Evolutionary conservation across 352 stramenopile genomes (phyloP).

Genomic region (Pythium apleroticum): DNA sequence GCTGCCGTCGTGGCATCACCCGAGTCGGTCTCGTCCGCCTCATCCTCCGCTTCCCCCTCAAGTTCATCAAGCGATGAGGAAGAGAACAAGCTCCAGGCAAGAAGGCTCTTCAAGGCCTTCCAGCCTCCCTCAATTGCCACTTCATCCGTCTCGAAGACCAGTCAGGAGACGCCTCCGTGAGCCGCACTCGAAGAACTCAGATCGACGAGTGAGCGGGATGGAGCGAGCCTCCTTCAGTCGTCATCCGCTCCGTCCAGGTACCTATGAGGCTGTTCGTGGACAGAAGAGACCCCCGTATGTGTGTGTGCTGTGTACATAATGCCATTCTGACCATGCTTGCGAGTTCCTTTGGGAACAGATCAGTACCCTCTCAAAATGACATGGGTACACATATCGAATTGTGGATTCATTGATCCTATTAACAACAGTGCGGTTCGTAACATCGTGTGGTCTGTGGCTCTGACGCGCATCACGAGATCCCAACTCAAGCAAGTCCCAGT

Average conservation of each 20-base stretch:
- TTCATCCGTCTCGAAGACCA: background rate
- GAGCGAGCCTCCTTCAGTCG: background rate
- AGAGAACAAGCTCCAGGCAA: slow-evolving; percentile 13
- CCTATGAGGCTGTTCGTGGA: background rate
- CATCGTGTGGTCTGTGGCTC: background rate
- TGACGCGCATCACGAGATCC: background rate
- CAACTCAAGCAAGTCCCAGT: background rate
- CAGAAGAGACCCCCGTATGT: background rate
- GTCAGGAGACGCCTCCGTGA: background rate
- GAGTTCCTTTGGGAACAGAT: background rate
- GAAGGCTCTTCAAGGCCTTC: slow-evolving; percentile 27
- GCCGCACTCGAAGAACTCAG: background rate
- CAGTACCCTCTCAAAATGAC: background rate
- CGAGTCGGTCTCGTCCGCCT: slow-evolving; percentile 5
- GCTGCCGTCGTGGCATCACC: background rate
- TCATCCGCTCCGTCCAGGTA: background rate
- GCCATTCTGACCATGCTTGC: background rate
- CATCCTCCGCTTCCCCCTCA: slow-evolving; percentile 10
- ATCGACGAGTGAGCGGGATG: background rate
- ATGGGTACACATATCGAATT: background rate
- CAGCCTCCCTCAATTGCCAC: background rate
- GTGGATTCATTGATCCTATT: background rate
- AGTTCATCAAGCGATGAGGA: slow-evolving; percentile 10
- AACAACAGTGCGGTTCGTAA: background rate
- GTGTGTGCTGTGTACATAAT: slow-evolving; percentile 2